Percentiles rank a stretch among this genome's conserved stretches.
phyloP scores from a whole-genome alignment of 163 green algal species.

The Scenedesmus sp. region DNA sequence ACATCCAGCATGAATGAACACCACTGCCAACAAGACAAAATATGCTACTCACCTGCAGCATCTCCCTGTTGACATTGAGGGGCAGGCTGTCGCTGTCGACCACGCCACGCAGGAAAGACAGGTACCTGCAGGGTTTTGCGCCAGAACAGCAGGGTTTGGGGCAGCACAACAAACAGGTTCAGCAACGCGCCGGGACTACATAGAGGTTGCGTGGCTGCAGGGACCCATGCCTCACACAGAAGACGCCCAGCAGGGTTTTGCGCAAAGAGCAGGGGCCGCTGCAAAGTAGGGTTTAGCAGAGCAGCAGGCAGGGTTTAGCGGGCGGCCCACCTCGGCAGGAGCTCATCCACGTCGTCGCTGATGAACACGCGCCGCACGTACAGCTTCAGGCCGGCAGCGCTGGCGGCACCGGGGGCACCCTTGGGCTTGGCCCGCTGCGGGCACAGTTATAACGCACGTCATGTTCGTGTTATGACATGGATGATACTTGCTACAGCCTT shows the following conservation, averaged over 20 bases:
- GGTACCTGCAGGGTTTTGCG: slow-evolving; percentile 73
- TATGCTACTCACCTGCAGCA: slow-evolving; percentile 76
- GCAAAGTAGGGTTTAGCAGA: too few species aligned
- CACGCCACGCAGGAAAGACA: slow-evolving; percentile 92
- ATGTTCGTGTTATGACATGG: too few species aligned
- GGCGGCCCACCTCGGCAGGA: slow-evolving; percentile 92
- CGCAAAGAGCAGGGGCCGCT: too few species aligned
- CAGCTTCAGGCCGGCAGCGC: slow-evolving; percentile 76
- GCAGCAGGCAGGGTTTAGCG: background rate
- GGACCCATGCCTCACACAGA: too few species aligned
- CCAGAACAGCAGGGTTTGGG: background rate
- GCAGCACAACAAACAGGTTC: background rate
- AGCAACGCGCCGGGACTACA: too few species aligned
- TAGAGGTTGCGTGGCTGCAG: too few species aligned
- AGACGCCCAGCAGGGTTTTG: too few species aligned
- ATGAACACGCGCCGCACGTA: slow-evolving; percentile 99
- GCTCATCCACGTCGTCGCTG: slow-evolving; percentile 95
- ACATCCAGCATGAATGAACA: too few species aligned
- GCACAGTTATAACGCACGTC: background rate
- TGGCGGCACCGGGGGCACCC: background rate
- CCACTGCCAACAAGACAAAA: background rate
- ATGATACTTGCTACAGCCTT: too few species aligned
- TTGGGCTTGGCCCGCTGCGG: background rate
- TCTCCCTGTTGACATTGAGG: slow-evolving; percentile 96
- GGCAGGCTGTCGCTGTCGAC: slow-evolving; percentile 98